Base-by-base conservation (phyloP, 75 land plant genomes). In the Picea glauca region DNA sequence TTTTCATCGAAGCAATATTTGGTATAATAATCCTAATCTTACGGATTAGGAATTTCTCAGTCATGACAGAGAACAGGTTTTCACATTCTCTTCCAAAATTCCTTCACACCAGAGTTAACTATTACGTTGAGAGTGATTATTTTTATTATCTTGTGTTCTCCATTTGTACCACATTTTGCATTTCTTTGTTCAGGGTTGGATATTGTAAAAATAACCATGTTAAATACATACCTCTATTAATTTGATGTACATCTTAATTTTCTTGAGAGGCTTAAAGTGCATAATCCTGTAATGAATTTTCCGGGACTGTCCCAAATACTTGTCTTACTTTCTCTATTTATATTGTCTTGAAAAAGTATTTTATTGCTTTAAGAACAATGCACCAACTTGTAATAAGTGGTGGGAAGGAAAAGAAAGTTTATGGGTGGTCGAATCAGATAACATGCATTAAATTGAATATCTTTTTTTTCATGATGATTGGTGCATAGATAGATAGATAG, bases 1-100 rank as follows among this genome's bases (percentile, higher is more conserved):
- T 68, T 40, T 38, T 40, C 54, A 40, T 68, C 73, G 73, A 38
- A 68, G 40, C 20, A 68, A 38, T 43, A 5, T 68, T 68, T 40
- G 73, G 73, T 33, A 38, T 40, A 17, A 40, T 20, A n/a, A 68
- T 68, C 40, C n/a, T 68, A 68, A 7, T 68, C 73, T 38, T 68
- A 18, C 20, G 73, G 21, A 68, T 68, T 17, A 68, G 46, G 73
- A 68, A 68, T 68, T 38, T 18, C 38, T 38, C 46, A 17, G n/a
- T 3, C 73, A 68, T 68, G 3, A 38, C 73, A 68, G 21, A 31
- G 46, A 68, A 8, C 73, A 68, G 73, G 73, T 68, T 68, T 40
- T 68, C 32, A 20, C 46, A 46, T 2, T 17, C 46, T 38, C 73
- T 68, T 68, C 5, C 33, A 17, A 40, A 68, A 40, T 38, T 40